Percentiles rank a stretch among this genome's conserved stretches.
Conservation (phyloP, 2,329 filamentous ascomycete species). For the Ilyonectria destructans region DNA sequence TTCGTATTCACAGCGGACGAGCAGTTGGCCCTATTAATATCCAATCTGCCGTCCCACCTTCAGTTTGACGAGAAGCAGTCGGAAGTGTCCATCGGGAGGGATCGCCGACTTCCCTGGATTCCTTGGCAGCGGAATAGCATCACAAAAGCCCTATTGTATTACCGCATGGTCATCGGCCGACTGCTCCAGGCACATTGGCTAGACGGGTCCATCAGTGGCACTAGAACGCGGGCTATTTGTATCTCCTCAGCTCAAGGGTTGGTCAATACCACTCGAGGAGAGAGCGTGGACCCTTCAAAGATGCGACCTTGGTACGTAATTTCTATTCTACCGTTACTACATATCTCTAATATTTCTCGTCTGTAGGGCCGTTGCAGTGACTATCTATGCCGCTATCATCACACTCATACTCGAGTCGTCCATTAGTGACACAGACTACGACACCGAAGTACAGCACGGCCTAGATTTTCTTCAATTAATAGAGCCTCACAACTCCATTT, state of each 20-base stretch:
- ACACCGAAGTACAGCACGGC: background rate
- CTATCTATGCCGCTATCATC: background rate
- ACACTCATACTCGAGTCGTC: background rate
- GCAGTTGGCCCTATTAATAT: constrained; percentile 2
- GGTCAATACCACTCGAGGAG: constrained; percentile 2
- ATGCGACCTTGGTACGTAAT: constrained; percentile 10
- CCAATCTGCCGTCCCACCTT: constrained; percentile 3
- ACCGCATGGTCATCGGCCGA: constrained; percentile 10
- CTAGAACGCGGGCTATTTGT: constrained; percentile 6
- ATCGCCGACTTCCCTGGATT: background rate
- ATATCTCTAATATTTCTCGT: background rate
- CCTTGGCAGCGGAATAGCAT: constrained; percentile 17
- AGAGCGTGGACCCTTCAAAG: constrained; percentile 5
- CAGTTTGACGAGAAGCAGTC: background rate
- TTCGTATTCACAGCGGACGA: constrained; percentile 15
- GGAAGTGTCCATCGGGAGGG: background rate
- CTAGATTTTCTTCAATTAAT: background rate
- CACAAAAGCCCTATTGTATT: constrained; percentile 1
- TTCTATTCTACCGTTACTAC: background rate
- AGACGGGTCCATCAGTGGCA: background rate
- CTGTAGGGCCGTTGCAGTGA: background rate
- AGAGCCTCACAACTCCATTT: background rate
- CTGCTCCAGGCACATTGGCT: constrained; percentile 11
- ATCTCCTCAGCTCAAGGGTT: constrained; percentile 11
- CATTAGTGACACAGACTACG: background rate